Percentiles rank a stretch among this genome's conserved stretches.
Conservation (phyloP, 148 eudicot genomes). For the Nepenthes gracilis region DNA sequence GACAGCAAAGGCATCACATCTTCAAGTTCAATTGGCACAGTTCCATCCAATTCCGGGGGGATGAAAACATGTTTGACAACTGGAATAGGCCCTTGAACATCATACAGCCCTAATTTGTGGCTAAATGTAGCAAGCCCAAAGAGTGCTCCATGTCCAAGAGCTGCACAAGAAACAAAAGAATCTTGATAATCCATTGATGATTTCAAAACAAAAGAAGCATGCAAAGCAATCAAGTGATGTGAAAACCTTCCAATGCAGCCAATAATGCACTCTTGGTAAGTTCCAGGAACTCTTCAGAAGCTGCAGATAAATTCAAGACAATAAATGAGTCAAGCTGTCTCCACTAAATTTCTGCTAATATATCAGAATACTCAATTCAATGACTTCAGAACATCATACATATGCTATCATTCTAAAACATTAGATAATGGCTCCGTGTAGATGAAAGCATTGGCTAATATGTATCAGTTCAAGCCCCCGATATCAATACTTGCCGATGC, state of each 20-base stretch:
- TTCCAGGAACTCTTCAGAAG: conserved; percentile 94
- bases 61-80: conserved; percentile 80
- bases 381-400: background rate
- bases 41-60: conserved; percentile 56
- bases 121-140: conserved; percentile 93
- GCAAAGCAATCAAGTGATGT: conserved; percentile 1
- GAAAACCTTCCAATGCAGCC: conserved; percentile 86
- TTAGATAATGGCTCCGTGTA: no score
- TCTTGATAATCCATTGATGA: background rate
- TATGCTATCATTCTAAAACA: background rate
- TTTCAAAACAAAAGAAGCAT: background rate
- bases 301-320: conserved; percentile 27
- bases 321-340: background rate
- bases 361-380: background rate
- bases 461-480: no score
- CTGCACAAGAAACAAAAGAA: conserved; percentile 22
- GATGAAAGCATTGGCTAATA: no score
- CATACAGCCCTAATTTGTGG: conserved; percentile 89
- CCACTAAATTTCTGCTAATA: background rate
- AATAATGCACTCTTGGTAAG: conserved; percentile 87
- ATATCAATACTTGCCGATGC: no score
- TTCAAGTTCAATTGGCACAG: conserved; percentile 63
- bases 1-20: conserved; percentile 93
- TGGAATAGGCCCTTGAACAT: conserved; percentile 96
- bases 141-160: conserved; percentile 83